Base-by-base conservation (phyloP, 2,329 filamentous ascomycete genomes). In the Stagonosporopsis cucurbitacearum region DNA sequence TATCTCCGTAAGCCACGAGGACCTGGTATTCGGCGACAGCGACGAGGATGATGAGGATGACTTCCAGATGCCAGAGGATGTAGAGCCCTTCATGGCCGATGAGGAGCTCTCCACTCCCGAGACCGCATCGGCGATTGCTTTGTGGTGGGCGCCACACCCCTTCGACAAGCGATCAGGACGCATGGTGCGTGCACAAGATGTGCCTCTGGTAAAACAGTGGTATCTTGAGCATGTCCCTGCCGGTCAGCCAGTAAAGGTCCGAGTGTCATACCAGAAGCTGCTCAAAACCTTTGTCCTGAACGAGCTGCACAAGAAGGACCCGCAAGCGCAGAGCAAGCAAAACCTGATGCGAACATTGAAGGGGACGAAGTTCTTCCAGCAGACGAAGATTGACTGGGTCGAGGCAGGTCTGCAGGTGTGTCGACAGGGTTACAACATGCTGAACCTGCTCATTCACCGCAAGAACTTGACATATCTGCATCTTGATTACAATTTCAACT, bases 401-500 rank as follows among this genome's bases (percentile, higher is more conserved):
- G 95, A 99, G 80, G 95, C 96, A 67, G 95, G 96, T 79, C 84
- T 99, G 71, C 96, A 99, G 79, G 95, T 99, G 59, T 99, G 95
- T 75, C 88, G 95, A 46, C 95, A 99, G 75, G 95, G 95, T 51
- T 99, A 97, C 83, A 99, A 99, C 79, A 99, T 99, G 94, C 82
- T 99, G 57, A 99, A 99, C 70, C 82, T 99, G 49, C 82, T 99
- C 65, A 99, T 99, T 65, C 95, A 99, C 74, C 89, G 95, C 69
- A 99, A 99, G 83, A 99, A 99, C 76, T 80, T 99, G 66, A 99
- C 95, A 0, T 99, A 99, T 72, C 84, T 99, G 52, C 96, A 99
- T 82, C 87, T 99, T 51, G 95, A 99, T 73, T 99, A 98, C 82
- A 99, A 99, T 78, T 99, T 99, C 82, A 99, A 99, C 77, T 73